phyloP scores from a whole-genome alignment of 1,284 basidiomycete species.

The Ceratobasidium sp. region DNA sequence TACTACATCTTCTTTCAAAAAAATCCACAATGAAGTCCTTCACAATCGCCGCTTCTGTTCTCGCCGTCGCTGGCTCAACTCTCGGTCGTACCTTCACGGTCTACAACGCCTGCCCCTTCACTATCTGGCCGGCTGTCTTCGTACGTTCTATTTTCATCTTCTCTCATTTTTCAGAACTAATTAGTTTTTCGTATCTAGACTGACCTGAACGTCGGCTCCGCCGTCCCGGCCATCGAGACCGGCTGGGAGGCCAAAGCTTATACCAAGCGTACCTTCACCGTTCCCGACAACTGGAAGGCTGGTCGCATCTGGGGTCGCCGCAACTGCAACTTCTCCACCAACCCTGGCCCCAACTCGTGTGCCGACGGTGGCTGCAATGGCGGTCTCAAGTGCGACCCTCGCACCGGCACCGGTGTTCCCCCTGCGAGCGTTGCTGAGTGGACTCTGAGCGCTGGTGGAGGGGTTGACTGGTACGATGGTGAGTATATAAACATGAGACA shows the following conservation, averaged over 20 bases:
- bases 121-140: constrained; percentile 60
- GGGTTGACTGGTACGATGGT: constrained; percentile 52
- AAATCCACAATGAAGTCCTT: constrained; percentile 45
- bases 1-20: constrained; percentile 22
- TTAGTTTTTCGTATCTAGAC: background rate
- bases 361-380: constrained; percentile 50
- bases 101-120: constrained; percentile 60
- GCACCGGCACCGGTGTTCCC: constrained; percentile 51
- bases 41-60: constrained; percentile 48
- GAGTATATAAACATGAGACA: background rate
- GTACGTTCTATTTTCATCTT: background rate
- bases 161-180: background rate
- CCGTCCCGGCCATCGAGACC: constrained; percentile 55
- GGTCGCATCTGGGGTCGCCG: constrained; percentile 63
- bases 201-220: constrained; percentile 42
- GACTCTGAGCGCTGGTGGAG: constrained; percentile 46
- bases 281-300: constrained; percentile 61
- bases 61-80: constrained; percentile 53
- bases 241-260: constrained; percentile 59
- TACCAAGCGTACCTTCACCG: constrained; percentile 56
- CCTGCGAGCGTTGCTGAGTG: constrained; percentile 54
- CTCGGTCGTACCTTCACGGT: constrained; percentile 62
- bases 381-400: constrained; percentile 49
- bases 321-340: constrained; percentile 60
- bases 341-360: constrained; percentile 52